Base-by-base conservation (phyloP, 805 yeast species). In the Starmerella sirachaensis region DNA sequence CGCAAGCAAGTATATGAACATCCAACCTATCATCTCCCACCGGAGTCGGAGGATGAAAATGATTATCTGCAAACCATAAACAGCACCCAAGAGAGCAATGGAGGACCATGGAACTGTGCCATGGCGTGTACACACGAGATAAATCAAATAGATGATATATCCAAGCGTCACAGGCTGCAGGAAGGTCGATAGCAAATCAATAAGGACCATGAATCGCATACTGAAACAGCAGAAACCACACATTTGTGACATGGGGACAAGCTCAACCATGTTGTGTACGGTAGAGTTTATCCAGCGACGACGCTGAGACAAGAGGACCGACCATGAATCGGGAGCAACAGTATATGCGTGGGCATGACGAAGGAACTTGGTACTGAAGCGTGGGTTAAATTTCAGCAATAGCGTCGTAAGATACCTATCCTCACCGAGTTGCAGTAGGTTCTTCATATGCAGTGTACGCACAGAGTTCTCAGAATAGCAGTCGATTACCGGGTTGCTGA, bases 281-380 rank as follows among this genome's bases (percentile, higher is more conserved):
- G 79, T 73, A 5, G 78, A 73, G 57, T 73, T 73, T 48, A 73
- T 73, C 79, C 79, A 73, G 47, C 79, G 70, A 51, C 79, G 72
- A 44, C 79, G 71, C 56, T 73, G 79, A 2, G 79, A 73, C 43
- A 74, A 58, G 48, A 73, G 64, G 19, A 73, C 77, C 35, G 55
- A 55, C 63, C 75, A 74, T 11, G 61, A 60, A 43, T 69, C 75
- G 5, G 79, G 79, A 4, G 73, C 79, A 37, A 72, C 57, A 1
- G 79, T 73, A 54, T 66, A 69, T 42, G 78, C 74, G 13, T 66
- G 65, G 2, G 78, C 79, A 48, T 71, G 71, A 5, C 77, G 63
- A 9, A 72, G 61, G 49, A 69, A 73, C 45, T 71, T 61, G 46
- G 74, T 74, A 49, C 65, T 68, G 58, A 70, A 65, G 50, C 64